phyloP scores from a whole-genome alignment of 495 filamentous ascomycete species.

The Penicillium atrosanguineum region DNA sequence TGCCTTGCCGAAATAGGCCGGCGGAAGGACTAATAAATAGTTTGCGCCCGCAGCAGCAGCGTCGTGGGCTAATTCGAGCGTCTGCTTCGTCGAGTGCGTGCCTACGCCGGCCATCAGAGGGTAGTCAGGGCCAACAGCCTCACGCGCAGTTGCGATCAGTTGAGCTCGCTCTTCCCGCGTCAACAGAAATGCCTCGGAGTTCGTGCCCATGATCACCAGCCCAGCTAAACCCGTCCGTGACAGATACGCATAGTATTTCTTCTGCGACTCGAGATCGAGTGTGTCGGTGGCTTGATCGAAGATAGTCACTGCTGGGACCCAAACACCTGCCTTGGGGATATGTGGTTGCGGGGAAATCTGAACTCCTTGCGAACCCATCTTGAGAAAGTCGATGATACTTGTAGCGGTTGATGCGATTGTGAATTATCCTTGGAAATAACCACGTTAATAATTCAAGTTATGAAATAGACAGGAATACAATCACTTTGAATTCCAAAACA shows the following conservation, averaged over 20 bases:
- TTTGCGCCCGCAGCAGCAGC: conserved; percentile 55
- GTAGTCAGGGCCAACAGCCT: conserved; percentile 45
- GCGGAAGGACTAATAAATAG: conserved; percentile 59
- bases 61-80: conserved; percentile 55
- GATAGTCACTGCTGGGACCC: conserved; percentile 44
- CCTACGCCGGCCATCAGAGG: conserved; percentile 63
- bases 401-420: neutral
- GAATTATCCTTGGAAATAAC: neutral
- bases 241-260: conserved; percentile 55
- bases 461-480: neutral
- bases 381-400: neutral
- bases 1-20: conserved; percentile 60
- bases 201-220: conserved; percentile 60
- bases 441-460: neutral
- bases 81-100: conserved; percentile 62
- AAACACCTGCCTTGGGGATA: conserved; percentile 26
- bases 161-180: conserved; percentile 56
- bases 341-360: neutral
- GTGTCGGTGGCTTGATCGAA: conserved; percentile 53
- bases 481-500: neutral
- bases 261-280: conserved; percentile 46
- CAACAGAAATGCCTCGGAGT: conserved; percentile 63
- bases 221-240: conserved; percentile 53
- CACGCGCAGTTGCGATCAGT: conserved; percentile 51
- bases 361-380: neutral